A percentile compares a stretch with the other conserved stretches of the same genome.
Conservation (phyloP, 352 stramenopile species). For the Phytophthora uliginosa region DNA sequence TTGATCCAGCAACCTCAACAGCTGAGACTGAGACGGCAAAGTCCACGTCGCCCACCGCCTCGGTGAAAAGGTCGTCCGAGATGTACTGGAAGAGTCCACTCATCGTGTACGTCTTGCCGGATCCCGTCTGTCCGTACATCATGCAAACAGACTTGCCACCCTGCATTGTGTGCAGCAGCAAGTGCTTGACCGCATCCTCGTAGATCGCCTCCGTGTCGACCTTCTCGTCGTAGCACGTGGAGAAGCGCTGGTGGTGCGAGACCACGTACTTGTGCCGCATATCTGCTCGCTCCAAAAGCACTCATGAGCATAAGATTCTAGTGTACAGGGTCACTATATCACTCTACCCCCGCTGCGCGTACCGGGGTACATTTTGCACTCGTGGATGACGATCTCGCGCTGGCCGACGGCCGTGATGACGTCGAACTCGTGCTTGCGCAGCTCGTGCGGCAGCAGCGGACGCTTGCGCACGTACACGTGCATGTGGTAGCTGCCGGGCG, state of each 20-base stretch:
- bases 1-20: slow-evolving; percentile 72
- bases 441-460: slow-evolving; percentile 89
- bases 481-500: slow-evolving; percentile 64
- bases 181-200: slow-evolving; percentile 63
- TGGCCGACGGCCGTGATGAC: slow-evolving; percentile 77
- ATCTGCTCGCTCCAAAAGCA: slow-evolving; percentile 44
- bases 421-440: slow-evolving; percentile 89
- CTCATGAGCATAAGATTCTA: not conserved
- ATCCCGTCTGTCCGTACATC: slow-evolving; percentile 83
- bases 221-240: slow-evolving; percentile 80
- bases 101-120: slow-evolving; percentile 90
- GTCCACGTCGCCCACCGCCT: slow-evolving; percentile 58
- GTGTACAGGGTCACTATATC: not conserved
- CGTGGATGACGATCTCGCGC: slow-evolving; percentile 85
- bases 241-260: slow-evolving; percentile 79
- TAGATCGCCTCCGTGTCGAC: slow-evolving; percentile 86
- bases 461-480: slow-evolving; percentile 91
- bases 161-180: slow-evolving; percentile 75
- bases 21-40: slow-evolving; percentile 61
- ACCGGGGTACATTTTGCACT: slow-evolving; percentile 91
- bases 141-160: slow-evolving; percentile 83
- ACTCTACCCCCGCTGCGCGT: slow-evolving; percentile 1
- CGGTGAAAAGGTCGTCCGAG: slow-evolving; percentile 72
- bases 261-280: slow-evolving; percentile 93
- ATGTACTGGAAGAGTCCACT: slow-evolving; percentile 84